phyloP scores from a whole-genome alignment of 2,329 filamentous ascomycete species.

The Cercospora sp. region DNA sequence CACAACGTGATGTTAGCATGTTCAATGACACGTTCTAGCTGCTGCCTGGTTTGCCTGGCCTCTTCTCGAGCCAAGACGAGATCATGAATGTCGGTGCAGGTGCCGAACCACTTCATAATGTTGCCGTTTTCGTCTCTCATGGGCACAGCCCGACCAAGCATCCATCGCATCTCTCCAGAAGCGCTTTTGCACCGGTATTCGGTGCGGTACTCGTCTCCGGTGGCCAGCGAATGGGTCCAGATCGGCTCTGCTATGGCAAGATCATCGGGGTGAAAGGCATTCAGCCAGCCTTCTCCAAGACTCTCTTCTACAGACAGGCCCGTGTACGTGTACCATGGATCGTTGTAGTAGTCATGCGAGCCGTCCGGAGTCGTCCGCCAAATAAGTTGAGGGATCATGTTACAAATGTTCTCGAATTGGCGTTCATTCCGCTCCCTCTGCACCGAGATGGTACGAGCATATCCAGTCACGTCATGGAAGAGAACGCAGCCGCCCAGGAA shows the following conservation, averaged over 20 bases:
- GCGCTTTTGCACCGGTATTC: conserved; percentile 70
- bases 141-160: conserved; percentile 68
- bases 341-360: conserved; percentile 68
- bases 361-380: conserved; percentile 71
- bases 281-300: conserved; percentile 62
- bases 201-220: conserved; percentile 67
- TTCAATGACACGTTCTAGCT: conserved; percentile 70
- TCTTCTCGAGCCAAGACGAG: conserved; percentile 67
- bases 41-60: conserved; percentile 66
- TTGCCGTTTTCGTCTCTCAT: conserved; percentile 65
- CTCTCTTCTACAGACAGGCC: conserved; percentile 64
- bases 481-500: conserved; percentile 72
- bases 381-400: conserved; percentile 60
- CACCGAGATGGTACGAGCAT: conserved; percentile 66
- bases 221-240: conserved; percentile 65
- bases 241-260: conserved; percentile 54
- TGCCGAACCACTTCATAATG: conserved; percentile 79
- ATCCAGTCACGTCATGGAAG: conserved; percentile 70
- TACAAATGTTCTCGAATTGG: conserved; percentile 73
- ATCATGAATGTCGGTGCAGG: conserved; percentile 77
- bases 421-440: conserved; percentile 71
- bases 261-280: conserved; percentile 70
- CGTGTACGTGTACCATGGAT: conserved; percentile 78
- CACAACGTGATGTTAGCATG: conserved; percentile 76
- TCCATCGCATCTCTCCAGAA: conserved; percentile 75